These are phyloP conservation scores for Polygonum aviculare DNA, from an alignment of 148 eudicot genomes.

Conservation along the genomic window DNA sequence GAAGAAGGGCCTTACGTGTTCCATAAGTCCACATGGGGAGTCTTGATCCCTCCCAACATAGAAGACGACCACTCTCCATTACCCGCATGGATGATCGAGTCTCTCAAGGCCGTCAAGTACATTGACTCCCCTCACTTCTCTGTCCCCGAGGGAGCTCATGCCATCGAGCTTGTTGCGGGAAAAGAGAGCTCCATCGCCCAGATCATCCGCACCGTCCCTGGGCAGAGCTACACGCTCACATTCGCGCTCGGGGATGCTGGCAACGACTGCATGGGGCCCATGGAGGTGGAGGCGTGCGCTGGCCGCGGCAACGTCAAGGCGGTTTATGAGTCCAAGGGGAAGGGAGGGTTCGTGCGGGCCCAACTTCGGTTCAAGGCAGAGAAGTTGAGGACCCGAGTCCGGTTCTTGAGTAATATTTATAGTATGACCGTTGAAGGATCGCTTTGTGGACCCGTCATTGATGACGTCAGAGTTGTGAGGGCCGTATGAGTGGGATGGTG, in stretches of 20 bases:
- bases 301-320: background rate
- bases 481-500: background rate
- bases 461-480: slow-evolving; percentile 10
- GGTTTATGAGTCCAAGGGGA: background rate
- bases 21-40: slow-evolving; percentile 61
- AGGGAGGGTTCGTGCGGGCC: slow-evolving; percentile 4
- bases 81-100: slow-evolving; percentile 68
- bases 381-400: background rate
- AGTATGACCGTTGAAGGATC: slow-evolving; percentile 9
- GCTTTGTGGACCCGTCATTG: slow-evolving; percentile 16
- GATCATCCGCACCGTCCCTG: slow-evolving; percentile 2
- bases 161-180: slow-evolving; percentile 60
- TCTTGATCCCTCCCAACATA: slow-evolving; percentile 55
- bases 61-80: slow-evolving; percentile 50
- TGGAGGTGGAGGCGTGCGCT: slow-evolving; percentile 7
- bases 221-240: background rate
- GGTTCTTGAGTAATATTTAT: slow-evolving; percentile 14
- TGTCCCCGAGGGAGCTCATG: slow-evolving; percentile 49
- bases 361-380: slow-evolving; percentile 7
- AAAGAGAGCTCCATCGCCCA: slow-evolving; percentile 73
- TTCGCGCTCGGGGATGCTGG: slow-evolving; percentile 3
- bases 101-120: slow-evolving; percentile 72
- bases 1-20: slow-evolving; percentile 70
- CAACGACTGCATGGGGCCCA: slow-evolving; percentile 4
- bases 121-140: slow-evolving; percentile 55